phyloP scores from a whole-genome alignment of 1,139 yeast species.

The Yamadazyma conglobata region DNA sequence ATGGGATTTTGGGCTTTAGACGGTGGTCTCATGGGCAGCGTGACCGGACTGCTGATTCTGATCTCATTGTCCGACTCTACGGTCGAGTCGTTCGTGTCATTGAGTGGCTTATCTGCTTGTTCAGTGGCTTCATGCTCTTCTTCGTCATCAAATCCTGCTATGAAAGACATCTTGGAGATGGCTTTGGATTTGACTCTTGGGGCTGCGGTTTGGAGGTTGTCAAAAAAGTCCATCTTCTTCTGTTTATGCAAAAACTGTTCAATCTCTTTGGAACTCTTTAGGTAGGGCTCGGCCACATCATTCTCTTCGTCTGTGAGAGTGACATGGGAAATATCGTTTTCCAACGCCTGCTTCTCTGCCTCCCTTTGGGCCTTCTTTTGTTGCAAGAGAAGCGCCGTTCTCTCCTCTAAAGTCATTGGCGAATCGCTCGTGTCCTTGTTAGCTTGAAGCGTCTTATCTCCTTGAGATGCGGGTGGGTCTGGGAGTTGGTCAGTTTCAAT shows the following conservation, averaged over 20 bases:
- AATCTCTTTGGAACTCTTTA: constrained; percentile 29
- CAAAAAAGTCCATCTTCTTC: constrained; percentile 33
- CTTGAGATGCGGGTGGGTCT: neutral
- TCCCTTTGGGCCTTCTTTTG: constrained; percentile 13
- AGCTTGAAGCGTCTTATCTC: neutral
- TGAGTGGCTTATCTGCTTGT: constrained; percentile 4
- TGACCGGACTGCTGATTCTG: constrained; percentile 25
- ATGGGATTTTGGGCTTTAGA: constrained; percentile 25
- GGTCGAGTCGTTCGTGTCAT: constrained; percentile 1
- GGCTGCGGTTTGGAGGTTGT: constrained; percentile 13
- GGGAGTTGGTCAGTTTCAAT: constrained; percentile 9
- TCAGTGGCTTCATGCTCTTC: constrained; percentile 4
- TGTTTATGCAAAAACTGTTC: constrained; percentile 37
- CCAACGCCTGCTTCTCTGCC: constrained; percentile 21
- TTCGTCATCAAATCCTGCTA: constrained; percentile 28
- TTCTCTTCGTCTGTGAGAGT: constrained; percentile 43
- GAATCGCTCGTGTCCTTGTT: neutral
- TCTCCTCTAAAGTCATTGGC: constrained; percentile 7
- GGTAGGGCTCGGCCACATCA: constrained; percentile 22
- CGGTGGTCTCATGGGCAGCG: constrained; percentile 31
- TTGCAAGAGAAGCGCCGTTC: constrained; percentile 10
- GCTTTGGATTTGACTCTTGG: constrained; percentile 7
- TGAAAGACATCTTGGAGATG: constrained; percentile 32
- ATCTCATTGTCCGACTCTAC: constrained; percentile 6
- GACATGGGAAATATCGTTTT: constrained; percentile 32